phyloP scores from a whole-genome alignment of 2,329 filamentous ascomycete genomes.

The Pseudocercospora crystallina region DNA sequence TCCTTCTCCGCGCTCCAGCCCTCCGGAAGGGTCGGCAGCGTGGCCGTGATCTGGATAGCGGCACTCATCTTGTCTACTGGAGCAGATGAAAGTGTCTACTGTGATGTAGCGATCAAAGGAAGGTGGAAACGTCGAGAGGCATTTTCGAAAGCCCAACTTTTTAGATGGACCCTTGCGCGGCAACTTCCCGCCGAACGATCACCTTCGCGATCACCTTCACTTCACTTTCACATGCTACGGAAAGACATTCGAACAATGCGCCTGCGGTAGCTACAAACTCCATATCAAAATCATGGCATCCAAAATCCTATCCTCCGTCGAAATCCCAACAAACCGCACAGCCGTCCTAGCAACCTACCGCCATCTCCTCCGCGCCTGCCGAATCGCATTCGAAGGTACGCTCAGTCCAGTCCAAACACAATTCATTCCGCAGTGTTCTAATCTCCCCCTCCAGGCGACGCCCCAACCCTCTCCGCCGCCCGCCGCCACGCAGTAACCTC shows the following conservation, averaged over 20 bases:
- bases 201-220: no score
- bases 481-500: slow-evolving; percentile 68
- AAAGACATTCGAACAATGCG: slow-evolving; percentile 10
- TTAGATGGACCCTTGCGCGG: neutral
- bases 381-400: slow-evolving; percentile 78
- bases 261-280: neutral
- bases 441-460: slow-evolving; percentile 61
- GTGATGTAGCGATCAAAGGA: neutral
- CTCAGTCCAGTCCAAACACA: no score
- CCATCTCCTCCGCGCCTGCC: slow-evolving; percentile 74
- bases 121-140: neutral
- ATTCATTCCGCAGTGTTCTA: no score
- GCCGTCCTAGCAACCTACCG: slow-evolving; percentile 79
- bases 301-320: slow-evolving; percentile 18
- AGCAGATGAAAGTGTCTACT: neutral
- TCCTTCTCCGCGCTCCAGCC: slow-evolving; percentile 88
- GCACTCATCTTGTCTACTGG: slow-evolving; percentile 56
- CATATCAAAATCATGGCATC: slow-evolving; percentile 8
- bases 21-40: slow-evolving; percentile 72
- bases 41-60: slow-evolving; percentile 60
- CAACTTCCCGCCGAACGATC: no score
- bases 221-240: slow-evolving; percentile 12
- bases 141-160: neutral
- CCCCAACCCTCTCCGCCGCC: slow-evolving; percentile 66
- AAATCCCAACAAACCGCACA: slow-evolving; percentile 31